Evolutionary conservation across 2,329 filamentous ascomycete genomes (phyloP).

Genomic region (Aspergillus nomiae): DNA sequence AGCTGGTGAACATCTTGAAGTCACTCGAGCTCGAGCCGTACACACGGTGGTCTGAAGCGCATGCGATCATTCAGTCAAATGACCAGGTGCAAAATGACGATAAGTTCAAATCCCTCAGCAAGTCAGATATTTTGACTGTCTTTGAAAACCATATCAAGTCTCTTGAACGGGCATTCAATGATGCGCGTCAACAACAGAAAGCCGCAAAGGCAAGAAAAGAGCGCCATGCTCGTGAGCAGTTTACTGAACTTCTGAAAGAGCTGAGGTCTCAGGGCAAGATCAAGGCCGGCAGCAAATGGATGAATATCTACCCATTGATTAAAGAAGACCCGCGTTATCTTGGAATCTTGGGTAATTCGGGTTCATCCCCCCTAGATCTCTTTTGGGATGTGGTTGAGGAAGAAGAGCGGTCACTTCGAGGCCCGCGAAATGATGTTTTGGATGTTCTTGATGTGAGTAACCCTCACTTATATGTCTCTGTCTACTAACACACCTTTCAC

Average conservation of each 20-base stretch:
- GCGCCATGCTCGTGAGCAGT: slow-evolving; percentile 82
- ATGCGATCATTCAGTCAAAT: slow-evolving; percentile 76
- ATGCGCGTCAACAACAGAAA: slow-evolving; percentile 85
- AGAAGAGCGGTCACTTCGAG: slow-evolving; percentile 83
- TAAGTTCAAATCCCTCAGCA: slow-evolving; percentile 82
- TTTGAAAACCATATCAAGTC: slow-evolving; percentile 96
- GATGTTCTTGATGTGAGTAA: slow-evolving; percentile 81
- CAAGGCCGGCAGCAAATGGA: slow-evolving; percentile 90
- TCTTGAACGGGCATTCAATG: slow-evolving; percentile 88
- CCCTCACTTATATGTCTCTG: neutral
- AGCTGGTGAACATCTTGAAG: slow-evolving; percentile 75
- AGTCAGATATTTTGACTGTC: slow-evolving; percentile 85
- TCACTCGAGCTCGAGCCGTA: slow-evolving; percentile 86
- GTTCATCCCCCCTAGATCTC: slow-evolving; percentile 83
- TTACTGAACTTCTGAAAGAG: slow-evolving; percentile 72
- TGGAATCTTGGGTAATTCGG: slow-evolving; percentile 78
- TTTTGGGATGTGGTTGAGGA: slow-evolving; percentile 97
- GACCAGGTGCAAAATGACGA: slow-evolving; percentile 76
- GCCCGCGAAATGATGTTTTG: slow-evolving; percentile 77
- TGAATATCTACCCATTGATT: slow-evolving; percentile 72
- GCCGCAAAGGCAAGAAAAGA: slow-evolving; percentile 77
- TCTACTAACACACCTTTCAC: slow-evolving; percentile 38
- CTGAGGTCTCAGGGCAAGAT: slow-evolving; percentile 76
- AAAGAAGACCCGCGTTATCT: slow-evolving; percentile 80
- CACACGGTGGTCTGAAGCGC: slow-evolving; percentile 90